Conservation (phyloP, 2,329 filamentous ascomycete species). For the Cordyceps cicadae region DNA sequence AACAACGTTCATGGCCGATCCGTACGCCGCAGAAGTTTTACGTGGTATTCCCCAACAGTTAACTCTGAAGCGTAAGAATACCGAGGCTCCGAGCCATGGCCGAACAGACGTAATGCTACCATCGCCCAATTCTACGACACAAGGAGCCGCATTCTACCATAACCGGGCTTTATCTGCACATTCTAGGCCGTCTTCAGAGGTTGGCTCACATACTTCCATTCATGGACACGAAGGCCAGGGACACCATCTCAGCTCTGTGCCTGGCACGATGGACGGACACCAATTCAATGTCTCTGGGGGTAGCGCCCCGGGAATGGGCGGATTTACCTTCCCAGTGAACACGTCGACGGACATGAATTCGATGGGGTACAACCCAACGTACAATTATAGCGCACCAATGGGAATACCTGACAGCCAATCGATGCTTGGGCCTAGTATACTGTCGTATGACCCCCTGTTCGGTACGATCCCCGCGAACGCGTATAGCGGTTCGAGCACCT, state of each 20-base stretch:
- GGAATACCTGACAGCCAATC: constrained; percentile 24
- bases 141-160: constrained; percentile 17
- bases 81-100: constrained; percentile 29
- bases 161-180: constrained; percentile 1
- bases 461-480: constrained; percentile 45
- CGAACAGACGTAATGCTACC: constrained; percentile 31
- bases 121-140: constrained; percentile 21
- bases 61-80: constrained; percentile 43
- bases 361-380: constrained; percentile 35
- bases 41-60: constrained; percentile 34
- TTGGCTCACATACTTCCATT: background rate
- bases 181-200: background rate
- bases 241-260: background rate
- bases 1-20: constrained; percentile 51
- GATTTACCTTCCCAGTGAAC: constrained; percentile 24
- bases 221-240: background rate
- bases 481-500: constrained; percentile 43
- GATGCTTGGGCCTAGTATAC: constrained; percentile 10
- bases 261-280: constrained; percentile 6
- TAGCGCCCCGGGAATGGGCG: constrained; percentile 20
- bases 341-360: constrained; percentile 22
- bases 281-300: background rate
- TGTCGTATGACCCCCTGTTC: constrained; percentile 52
- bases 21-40: constrained; percentile 41
- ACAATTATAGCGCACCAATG: constrained; percentile 28